Conservation (phyloP, 345 rosid genomes). For the Salix brachista region DNA sequence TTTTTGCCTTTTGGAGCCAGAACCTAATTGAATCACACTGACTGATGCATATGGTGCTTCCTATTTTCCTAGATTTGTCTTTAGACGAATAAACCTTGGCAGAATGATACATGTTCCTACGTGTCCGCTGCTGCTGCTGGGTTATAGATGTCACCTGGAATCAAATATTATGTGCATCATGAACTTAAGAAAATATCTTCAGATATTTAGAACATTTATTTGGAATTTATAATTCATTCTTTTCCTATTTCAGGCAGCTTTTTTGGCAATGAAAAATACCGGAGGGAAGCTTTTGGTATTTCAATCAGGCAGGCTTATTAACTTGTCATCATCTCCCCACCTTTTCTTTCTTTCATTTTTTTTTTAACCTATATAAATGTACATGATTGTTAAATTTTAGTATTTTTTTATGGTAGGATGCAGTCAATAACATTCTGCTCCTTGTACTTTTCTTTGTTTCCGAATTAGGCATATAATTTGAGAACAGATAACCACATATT, state of each 20-base stretch:
- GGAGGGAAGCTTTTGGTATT: slow-evolving; percentile 96
- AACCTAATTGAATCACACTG: slow-evolving; percentile 2
- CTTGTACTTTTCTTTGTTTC: background rate
- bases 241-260: slow-evolving; percentile 61
- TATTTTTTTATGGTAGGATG: background rate
- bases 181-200: background rate
- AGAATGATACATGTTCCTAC: background rate
- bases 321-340: background rate
- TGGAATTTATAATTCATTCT: background rate
- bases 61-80: background rate
- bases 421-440: background rate
- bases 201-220: background rate
- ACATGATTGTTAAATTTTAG: background rate
- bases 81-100: background rate
- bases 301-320: slow-evolving; percentile 74
- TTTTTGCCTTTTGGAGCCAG: background rate
- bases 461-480: background rate
- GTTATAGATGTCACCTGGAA: background rate
- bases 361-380: background rate
- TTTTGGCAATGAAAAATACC: slow-evolving; percentile 86
- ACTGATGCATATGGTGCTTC: background rate
- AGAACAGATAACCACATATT: background rate
- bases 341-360: background rate
- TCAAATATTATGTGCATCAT: background rate
- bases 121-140: background rate